These are phyloP conservation scores for Paraphaeosphaeria minitans DNA, from an alignment of 2,329 filamentous ascomycete genomes.

Conservation along the genomic window DNA sequence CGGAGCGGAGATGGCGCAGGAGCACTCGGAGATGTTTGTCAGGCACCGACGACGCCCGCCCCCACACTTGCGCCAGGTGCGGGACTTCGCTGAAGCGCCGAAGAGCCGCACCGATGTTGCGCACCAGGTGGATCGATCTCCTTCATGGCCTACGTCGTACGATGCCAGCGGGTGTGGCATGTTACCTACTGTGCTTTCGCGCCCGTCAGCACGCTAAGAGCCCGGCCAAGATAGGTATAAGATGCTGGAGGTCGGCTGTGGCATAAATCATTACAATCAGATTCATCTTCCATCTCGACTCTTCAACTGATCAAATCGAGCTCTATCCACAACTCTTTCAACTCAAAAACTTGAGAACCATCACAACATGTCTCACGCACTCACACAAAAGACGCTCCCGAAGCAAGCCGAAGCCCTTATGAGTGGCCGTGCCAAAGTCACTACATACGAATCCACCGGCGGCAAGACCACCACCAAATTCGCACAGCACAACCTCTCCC, in stretches of 20 bases:
- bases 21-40: conserved; percentile 1
- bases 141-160: neutral
- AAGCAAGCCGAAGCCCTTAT: conserved; percentile 32
- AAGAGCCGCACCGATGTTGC: neutral
- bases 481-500: conserved; percentile 32
- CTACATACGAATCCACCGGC: conserved; percentile 37
- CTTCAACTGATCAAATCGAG: no score
- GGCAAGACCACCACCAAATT: conserved; percentile 34
- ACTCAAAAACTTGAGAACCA: neutral
- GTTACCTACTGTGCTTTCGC: neutral
- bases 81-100: neutral
- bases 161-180: neutral
- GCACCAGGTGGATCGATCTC: neutral
- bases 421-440: conserved; percentile 27
- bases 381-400: conserved; percentile 17
- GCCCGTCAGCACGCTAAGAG: neutral
- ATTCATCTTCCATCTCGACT: no score
- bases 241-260: neutral
- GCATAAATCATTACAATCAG: neutral
- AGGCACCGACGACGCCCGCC: neutral
- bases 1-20: conserved; percentile 6
- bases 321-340: neutral
- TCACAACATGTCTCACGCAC: conserved; percentile 1
- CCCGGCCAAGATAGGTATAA: neutral
- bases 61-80: neutral